phyloP scores from a whole-genome alignment of 169 alveolate species.

The Babesia bigemina region DNA sequence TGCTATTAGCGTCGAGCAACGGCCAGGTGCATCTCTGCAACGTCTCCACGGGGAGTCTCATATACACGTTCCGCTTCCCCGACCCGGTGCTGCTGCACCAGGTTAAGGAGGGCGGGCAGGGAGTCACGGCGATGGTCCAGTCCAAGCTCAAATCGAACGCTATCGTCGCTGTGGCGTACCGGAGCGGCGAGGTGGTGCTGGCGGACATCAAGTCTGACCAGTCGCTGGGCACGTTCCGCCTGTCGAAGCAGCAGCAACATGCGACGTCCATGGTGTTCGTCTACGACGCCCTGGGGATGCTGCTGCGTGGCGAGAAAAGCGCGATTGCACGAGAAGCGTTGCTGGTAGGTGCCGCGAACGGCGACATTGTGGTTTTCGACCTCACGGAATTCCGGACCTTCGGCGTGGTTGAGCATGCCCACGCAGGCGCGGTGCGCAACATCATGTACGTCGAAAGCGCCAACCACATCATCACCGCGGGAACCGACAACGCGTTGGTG shows the following conservation, averaged over 20 bases:
- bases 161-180: slow-evolving; percentile 70
- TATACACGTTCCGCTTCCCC: slow-evolving; percentile 60
- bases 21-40: slow-evolving; percentile 68
- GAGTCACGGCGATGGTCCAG: slow-evolving; percentile 60
- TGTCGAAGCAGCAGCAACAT: slow-evolving; percentile 34
- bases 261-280: slow-evolving; percentile 53
- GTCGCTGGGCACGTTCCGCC: slow-evolving; percentile 42
- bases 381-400: slow-evolving; percentile 46
- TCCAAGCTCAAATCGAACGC: slow-evolving; percentile 61
- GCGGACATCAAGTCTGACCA: slow-evolving; percentile 56
- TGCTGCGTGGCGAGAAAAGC: slow-evolving; percentile 18
- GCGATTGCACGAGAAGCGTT: slow-evolving; percentile 16
- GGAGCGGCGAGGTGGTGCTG: slow-evolving; percentile 53
- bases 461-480: slow-evolving; percentile 34
- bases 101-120: slow-evolving; percentile 43
- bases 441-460: slow-evolving; percentile 46
- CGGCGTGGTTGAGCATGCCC: slow-evolving; percentile 39
- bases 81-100: slow-evolving; percentile 30
- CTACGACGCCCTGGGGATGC: slow-evolving; percentile 36
- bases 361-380: slow-evolving; percentile 55
- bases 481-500: slow-evolving; percentile 48
- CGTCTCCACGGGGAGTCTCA: slow-evolving; percentile 64
- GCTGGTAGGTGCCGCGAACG: slow-evolving; percentile 56
- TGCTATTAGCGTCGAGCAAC: slow-evolving; percentile 58
- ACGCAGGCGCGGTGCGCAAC: slow-evolving; percentile 28